A percentile compares a stretch with the other conserved stretches of the same genome.
These are phyloP conservation scores for Dictyostelium citrinum DNA, from an alignment of 78 protist genomes.

Conservation along the genomic window DNA sequence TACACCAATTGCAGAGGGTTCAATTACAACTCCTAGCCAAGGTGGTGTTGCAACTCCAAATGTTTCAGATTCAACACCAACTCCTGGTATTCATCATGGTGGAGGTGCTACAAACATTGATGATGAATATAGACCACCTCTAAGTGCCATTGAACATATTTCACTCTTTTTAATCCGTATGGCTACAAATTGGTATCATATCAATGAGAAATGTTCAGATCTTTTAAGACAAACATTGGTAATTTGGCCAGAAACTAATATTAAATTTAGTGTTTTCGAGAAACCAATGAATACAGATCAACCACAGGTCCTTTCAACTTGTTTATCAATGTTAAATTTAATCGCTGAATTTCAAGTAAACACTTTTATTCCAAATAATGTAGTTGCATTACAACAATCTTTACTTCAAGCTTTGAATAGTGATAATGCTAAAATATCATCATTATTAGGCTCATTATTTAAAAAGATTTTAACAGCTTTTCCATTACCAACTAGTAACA, in stretches of 20 bases:
- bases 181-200: background rate
- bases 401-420: constrained; percentile 18
- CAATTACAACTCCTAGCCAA: constrained; percentile 43
- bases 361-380: constrained; percentile 14
- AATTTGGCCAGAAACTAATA: constrained; percentile 77
- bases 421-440: constrained; percentile 55
- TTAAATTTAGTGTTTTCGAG: constrained; percentile 79
- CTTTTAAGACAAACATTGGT: constrained; percentile 39
- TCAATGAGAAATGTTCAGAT: constrained; percentile 14
- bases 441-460: constrained; percentile 2
- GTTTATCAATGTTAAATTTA: constrained; percentile 65
- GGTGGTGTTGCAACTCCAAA: background rate
- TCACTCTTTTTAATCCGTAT: constrained; percentile 36
- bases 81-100: background rate
- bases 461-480: constrained; percentile 10
- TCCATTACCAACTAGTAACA: background rate
- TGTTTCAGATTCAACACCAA: background rate
- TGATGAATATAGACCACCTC: constrained; percentile 35
- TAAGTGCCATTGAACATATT: constrained; percentile 31
- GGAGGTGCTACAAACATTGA: background rate
- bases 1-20: constrained; percentile 30
- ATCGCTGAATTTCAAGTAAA: constrained; percentile 18
- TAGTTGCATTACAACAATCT: background rate
- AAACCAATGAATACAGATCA: constrained; percentile 49
- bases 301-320: constrained; percentile 34